These are phyloP conservation scores for Pseudotsuga menziesii DNA, from an alignment of 75 land plant species.

Conservation along the genomic window DNA sequence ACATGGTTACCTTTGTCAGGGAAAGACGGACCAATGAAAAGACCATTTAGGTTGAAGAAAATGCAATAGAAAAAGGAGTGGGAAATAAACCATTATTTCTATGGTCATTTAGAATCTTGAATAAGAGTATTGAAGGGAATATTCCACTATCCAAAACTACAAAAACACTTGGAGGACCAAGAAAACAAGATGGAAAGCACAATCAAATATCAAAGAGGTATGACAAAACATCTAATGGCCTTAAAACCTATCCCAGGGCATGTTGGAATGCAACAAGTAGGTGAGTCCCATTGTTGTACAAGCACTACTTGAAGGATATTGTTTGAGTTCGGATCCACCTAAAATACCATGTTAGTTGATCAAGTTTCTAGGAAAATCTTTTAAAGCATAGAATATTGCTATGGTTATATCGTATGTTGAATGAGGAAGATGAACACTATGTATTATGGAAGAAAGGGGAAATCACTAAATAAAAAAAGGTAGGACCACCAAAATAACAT, in stretches of 20 bases:
- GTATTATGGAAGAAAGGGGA: slow-evolving; percentile 93
- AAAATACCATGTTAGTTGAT: slow-evolving; percentile 98
- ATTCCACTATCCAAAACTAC: too few relatives aligned
- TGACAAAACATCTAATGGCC: slow-evolving; percentile 53
- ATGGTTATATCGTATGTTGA: slow-evolving; percentile 90
- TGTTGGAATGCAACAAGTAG: slow-evolving; percentile 45
- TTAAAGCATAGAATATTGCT: slow-evolving; percentile 97
- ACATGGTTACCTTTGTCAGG: too few relatives aligned
- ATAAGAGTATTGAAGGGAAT: too few relatives aligned
- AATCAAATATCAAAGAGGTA: too few relatives aligned
- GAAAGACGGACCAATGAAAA: too few relatives aligned
- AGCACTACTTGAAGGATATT: slow-evolving; percentile 94
- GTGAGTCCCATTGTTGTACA: slow-evolving; percentile 99
- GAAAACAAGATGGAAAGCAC: too few relatives aligned
- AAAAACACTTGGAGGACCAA: too few relatives aligned
- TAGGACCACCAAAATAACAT: too few relatives aligned
- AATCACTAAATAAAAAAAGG: slow-evolving; percentile 83
- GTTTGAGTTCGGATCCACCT: slow-evolving; percentile 94
- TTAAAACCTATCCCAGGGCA: slow-evolving; percentile 54
- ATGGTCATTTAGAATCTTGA: too few relatives aligned
- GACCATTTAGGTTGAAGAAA: too few relatives aligned
- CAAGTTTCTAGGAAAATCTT: slow-evolving; percentile 96
- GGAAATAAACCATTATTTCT: too few relatives aligned
- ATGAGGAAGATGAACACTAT: slow-evolving; percentile 97
- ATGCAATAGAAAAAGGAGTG: too few relatives aligned